Percentiles rank a stretch among this genome's conserved stretches.
Conservation (phyloP, 1,284 basidiomycete species). For the Malassezia sp. region DNA sequence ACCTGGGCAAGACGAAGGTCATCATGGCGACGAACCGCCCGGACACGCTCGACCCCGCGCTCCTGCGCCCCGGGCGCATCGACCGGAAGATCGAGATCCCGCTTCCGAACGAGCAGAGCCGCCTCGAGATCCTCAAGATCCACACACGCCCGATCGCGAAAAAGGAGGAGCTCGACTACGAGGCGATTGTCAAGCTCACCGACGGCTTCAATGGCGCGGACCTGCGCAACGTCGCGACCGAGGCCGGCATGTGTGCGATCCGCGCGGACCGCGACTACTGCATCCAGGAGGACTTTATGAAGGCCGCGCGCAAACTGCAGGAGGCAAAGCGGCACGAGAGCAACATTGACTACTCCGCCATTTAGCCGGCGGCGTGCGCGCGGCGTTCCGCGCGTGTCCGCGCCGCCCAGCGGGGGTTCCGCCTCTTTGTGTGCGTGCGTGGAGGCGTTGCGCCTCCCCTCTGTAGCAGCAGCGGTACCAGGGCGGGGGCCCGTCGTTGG, state of each 20-base stretch:
- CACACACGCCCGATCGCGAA: slow-evolving; percentile 79
- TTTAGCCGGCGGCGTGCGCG: no score
- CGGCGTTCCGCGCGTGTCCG: no score
- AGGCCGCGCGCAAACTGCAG: slow-evolving; percentile 90
- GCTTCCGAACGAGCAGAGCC: slow-evolving; percentile 88
- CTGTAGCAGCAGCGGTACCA: no score
- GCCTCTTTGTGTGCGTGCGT: no score
- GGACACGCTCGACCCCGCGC: slow-evolving; percentile 81
- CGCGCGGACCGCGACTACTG: slow-evolving; percentile 65
- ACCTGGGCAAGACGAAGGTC: slow-evolving; percentile 84
- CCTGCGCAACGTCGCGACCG: slow-evolving; percentile 88
- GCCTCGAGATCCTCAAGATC: slow-evolving; percentile 91
- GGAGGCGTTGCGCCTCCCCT: no score
- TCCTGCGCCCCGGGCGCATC: slow-evolving; percentile 85
- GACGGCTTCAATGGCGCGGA: slow-evolving; percentile 52
- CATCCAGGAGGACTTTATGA: slow-evolving; percentile 76
- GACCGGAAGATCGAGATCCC: slow-evolving; percentile 98
- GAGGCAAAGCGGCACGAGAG: slow-evolving; percentile 52
- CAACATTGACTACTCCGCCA: slow-evolving; percentile 37
- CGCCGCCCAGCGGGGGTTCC: no score
- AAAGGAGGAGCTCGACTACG: slow-evolving; percentile 57
- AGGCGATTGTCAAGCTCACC: slow-evolving; percentile 62
- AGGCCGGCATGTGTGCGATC: slow-evolving; percentile 98
- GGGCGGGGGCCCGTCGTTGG: no score
- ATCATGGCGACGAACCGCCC: slow-evolving; percentile 61